Conservation (phyloP, 208 protist genomes). For the Leishmania lainsoni region DNA sequence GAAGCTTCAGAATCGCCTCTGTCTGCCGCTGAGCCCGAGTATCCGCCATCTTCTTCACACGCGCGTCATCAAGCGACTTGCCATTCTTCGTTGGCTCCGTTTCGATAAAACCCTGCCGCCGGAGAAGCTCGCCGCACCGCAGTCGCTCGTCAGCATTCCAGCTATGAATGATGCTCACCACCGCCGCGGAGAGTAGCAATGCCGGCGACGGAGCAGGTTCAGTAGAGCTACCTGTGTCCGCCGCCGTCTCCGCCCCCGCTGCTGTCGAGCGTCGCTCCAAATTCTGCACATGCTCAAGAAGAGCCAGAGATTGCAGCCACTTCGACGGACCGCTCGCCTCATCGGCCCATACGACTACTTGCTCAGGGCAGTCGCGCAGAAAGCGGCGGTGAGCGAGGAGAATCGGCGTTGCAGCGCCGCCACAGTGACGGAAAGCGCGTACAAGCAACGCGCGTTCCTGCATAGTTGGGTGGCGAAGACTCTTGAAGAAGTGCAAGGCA, state of each 20-base stretch:
- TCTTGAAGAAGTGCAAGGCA: slow-evolving; percentile 61
- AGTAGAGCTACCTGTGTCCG: background rate
- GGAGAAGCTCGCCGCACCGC: slow-evolving; percentile 25
- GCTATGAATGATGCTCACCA: slow-evolving; percentile 9
- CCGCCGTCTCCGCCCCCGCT: background rate
- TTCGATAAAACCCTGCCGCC: slow-evolving; percentile 21
- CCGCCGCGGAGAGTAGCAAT: slow-evolving; percentile 5
- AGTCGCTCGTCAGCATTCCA: slow-evolving; percentile 30
- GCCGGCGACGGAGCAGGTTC: background rate
- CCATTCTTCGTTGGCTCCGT: background rate
- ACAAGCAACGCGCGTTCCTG: slow-evolving; percentile 59
- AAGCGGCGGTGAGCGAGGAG: slow-evolving; percentile 46
- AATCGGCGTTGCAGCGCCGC: slow-evolving; percentile 27
- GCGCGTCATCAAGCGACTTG: background rate
- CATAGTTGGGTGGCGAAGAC: slow-evolving; percentile 47
- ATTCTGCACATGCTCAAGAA: slow-evolving; percentile 10
- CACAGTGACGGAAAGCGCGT: slow-evolving; percentile 34
- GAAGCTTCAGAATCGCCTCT: slow-evolving; percentile 17
- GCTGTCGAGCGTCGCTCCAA: background rate
- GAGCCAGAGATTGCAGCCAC: slow-evolving; percentile 20
- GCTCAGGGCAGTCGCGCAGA: slow-evolving; percentile 47
- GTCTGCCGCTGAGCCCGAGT: slow-evolving; percentile 8
- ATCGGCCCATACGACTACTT: slow-evolving; percentile 69
- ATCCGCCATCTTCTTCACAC: slow-evolving; percentile 2
- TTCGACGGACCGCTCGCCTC: slow-evolving; percentile 21